Base-by-base conservation (phyloP, 78 protist genomes). In the Neovahlkampfia damariscottae region DNA sequence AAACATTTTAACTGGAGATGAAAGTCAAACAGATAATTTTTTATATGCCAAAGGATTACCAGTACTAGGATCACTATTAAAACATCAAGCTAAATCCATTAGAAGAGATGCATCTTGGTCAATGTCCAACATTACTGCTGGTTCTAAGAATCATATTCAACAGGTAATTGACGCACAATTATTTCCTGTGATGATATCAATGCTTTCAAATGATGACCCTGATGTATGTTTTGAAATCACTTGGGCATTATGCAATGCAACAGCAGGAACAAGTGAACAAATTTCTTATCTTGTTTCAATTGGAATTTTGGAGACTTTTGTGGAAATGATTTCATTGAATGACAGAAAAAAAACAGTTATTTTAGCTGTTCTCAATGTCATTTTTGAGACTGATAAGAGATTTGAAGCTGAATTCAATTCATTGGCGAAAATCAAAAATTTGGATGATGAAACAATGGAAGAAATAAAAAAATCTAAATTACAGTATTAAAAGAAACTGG, bases 81-180 rank as follows among this genome's bases (percentile, higher is more conserved):
- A 67, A 9, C 32, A 8, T 58, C 29, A 34, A 77, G 82, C 75
- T 80, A 79, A 66, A 74, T 87, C 62, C 71, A 88, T 95, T 62
- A 69, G 92, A 38, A 96, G 95, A 83, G 98, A 96, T 77, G 90
- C 98, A 5, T 94, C 97, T 87, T 96, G 99, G 99, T 83, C 99
- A 19, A 19, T 69, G 67, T 91, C 96, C n/a, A 96, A 96, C 86
- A 92, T 96, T 38, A 92, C 97, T 0, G 99, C 99, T 0, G 98
- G 98, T 30, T 89, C 41, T 69, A 38, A 35, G 10, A 35, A 62
- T 32, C 99, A 96, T 84, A 87, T 96, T 29, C 74, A 93, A 71
- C 86, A 80, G 31, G 95, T 93, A 5, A 83, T 95, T 66, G 87
- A 90, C 8, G 83, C 91, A 50, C 67, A 81, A 77, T 40, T 95